Evolutionary conservation across 2,329 filamentous ascomycete species (phyloP).

Genomic region (Aspergillus sp.): DNA sequence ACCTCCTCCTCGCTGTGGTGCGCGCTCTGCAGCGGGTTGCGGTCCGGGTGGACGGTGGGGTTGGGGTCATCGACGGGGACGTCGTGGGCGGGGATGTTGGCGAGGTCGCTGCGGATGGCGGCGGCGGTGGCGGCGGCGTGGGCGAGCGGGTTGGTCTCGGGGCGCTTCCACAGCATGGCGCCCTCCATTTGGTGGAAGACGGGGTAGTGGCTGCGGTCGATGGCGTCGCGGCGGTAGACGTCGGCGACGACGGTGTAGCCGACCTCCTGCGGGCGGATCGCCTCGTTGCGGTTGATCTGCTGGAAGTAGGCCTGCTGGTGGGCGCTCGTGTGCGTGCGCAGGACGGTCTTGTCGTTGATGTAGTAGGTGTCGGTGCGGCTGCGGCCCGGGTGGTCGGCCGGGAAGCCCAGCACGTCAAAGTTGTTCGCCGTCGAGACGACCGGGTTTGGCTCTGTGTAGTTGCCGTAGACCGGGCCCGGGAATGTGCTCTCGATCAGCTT

Average conservation of each 20-base stretch:
- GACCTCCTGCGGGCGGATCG: conserved; percentile 40
- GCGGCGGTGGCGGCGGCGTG: conserved; percentile 47
- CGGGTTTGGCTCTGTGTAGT: conserved; percentile 76
- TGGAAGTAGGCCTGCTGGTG: conserved; percentile 84
- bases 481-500: conserved; percentile 91
- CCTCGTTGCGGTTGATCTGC: conserved; percentile 53
- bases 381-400: conserved; percentile 80
- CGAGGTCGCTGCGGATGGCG: conserved; percentile 68
- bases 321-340: conserved; percentile 91
- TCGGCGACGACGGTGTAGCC: conserved; percentile 92
- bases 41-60: conserved; percentile 69
- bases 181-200: conserved; percentile 99
- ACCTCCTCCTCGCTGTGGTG: conserved; percentile 74
- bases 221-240: conserved; percentile 91
- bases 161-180: conserved; percentile 81
- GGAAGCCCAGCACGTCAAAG: conserved; percentile 95
- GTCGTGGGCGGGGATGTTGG: conserved; percentile 67
- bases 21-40: conserved; percentile 75
- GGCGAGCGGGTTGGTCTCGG: conserved; percentile 28
- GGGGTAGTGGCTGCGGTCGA: conserved; percentile 93
- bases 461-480: conserved; percentile 66
- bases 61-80: conserved; percentile 81
- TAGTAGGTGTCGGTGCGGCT: conserved; percentile 94
- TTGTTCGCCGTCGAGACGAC: conserved; percentile 84
- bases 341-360: conserved; percentile 75